phyloP scores from a whole-genome alignment of 2,329 filamentous ascomycete genomes.

The Aspergillus fijiensis region DNA sequence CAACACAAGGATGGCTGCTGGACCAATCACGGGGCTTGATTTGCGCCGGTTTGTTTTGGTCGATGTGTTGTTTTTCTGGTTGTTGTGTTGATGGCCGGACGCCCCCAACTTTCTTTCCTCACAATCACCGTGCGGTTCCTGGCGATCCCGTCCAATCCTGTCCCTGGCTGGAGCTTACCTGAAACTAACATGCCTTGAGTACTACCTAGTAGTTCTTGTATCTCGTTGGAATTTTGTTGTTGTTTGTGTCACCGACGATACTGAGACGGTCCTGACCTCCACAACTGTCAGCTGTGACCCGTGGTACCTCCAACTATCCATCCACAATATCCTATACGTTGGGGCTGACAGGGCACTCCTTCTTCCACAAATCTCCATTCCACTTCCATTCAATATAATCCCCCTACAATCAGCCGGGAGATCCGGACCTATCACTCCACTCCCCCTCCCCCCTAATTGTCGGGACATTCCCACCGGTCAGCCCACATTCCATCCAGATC shows the following conservation, averaged over 20 bases:
- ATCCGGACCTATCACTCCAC: background rate
- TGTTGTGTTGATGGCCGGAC: constrained; percentile 1
- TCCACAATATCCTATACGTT: background rate
- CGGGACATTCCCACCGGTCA: background rate
- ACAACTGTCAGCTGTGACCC: background rate
- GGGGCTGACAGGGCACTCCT: background rate
- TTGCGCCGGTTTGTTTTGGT: background rate
- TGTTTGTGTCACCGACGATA: background rate
- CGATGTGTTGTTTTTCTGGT: background rate
- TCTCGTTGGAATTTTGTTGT: no score
- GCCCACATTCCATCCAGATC: background rate
- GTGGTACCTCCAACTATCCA: background rate
- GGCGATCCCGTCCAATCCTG: background rate
- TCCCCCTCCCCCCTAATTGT: background rate
- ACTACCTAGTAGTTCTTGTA: no score
- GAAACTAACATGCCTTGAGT: no score
- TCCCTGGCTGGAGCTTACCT: background rate
- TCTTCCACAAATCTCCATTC: background rate
- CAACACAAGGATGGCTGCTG: background rate
- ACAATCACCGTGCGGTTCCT: background rate
- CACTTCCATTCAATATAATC: background rate
- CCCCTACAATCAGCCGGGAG: background rate
- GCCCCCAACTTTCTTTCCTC: background rate
- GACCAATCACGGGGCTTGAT: background rate
- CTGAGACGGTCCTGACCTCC: background rate